Evolutionary conservation across 148 eudicot genomes (phyloP).

Genomic region (Rhododendron kiyosumense): DNA sequence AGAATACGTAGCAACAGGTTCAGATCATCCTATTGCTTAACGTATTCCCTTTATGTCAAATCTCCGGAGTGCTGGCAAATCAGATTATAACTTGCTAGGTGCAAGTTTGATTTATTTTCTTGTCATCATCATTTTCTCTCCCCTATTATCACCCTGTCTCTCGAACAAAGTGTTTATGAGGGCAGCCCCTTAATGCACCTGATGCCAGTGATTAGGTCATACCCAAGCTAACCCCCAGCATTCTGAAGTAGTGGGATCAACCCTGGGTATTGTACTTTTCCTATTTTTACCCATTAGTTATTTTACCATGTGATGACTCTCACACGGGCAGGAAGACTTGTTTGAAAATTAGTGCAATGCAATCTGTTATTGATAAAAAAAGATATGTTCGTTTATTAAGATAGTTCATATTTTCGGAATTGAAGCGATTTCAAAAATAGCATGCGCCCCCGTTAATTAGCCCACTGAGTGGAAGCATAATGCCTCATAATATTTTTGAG

Average conservation of each 20-base stretch:
- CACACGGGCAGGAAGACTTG: background rate
- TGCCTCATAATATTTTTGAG: no score
- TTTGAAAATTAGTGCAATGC: background rate
- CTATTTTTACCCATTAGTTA: background rate
- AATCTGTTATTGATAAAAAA: background rate
- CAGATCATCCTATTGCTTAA: background rate
- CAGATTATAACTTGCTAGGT: background rate
- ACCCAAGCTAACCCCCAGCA: background rate
- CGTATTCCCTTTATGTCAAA: background rate
- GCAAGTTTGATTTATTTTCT: background rate
- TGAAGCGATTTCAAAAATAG: no score
- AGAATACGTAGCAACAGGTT: conserved; percentile 47
- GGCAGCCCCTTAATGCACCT: background rate
- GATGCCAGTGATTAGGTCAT: background rate
- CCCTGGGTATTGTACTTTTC: background rate
- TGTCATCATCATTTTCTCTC: background rate
- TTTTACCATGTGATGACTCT: background rate
- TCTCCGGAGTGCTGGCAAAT: background rate
- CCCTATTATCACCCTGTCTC: background rate
- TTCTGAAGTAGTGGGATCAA: background rate
- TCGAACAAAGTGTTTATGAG: background rate
- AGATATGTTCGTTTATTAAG: background rate
- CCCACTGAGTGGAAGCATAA: no score
- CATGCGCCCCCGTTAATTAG: no score
- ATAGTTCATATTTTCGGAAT: background rate